Base-by-base conservation (phyloP, 2,329 filamentous ascomycete species). In the Nectriaceae sp. region DNA sequence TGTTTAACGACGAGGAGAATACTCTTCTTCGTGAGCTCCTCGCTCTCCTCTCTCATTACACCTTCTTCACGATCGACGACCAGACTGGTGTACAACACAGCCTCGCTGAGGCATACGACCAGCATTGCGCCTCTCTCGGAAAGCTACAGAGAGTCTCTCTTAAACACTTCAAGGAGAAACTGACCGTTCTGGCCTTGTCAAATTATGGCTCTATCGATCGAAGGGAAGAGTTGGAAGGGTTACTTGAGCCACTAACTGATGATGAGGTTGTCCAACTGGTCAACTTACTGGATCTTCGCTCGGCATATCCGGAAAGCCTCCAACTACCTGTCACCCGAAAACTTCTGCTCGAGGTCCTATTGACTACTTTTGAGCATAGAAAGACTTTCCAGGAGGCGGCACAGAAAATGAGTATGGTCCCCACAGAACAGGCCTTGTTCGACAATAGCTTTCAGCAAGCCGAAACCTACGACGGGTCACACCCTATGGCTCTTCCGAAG, bases 121-220 rank as follows among this genome's bases (percentile, higher is more conserved):
- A 78, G 18, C 91, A 97, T 67, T 95, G 90, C 68, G 78, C 82
- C 33, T 76, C 79, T 11, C 75, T 99, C 13, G 88, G 87, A n/a
- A 85, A 80, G 44, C 72, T 99, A 44, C 95, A 99, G 68, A 74
- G 90, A 50, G 82, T 84, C 40, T 83, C 87, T 19, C 78, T 96
- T 61, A 91, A 87, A 62, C 77, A 90, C 60, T 97, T 96, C 71
- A 91, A 89, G 60, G 84, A 91, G 5, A 96, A 97, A 70, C 74
- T 99, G 31, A 91, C 87, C n/a, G 87, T 99, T 33, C 74, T 99
- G 50, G 90, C 93, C 2, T 73, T 99, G 33, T 94, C 94, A 16
- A 97, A 99, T 65, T 95, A 95, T 65, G 91, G 87, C 2, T 88
- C 90, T 4, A 88, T 99, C 53, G 87, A 92, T 55, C 87, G 89